phyloP scores from a whole-genome alignment of 257 asterid genomes.

The Solanum paucissectum region DNA sequence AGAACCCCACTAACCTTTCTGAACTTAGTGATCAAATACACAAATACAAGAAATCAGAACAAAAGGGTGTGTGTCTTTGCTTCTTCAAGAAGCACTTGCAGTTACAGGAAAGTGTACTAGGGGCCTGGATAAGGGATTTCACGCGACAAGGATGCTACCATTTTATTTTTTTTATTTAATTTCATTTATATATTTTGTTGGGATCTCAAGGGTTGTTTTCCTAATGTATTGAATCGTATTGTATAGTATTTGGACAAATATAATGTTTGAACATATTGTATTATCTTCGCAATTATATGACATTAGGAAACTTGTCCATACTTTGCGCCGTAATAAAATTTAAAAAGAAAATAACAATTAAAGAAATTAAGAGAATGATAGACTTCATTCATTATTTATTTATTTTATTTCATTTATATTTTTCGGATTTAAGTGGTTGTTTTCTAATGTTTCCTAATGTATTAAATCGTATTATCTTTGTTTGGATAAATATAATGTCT shows the following conservation, averaged over 20 bases:
- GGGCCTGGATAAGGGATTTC: not conserved
- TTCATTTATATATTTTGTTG: not conserved
- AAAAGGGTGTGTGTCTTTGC: not conserved
- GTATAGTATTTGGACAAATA: not conserved
- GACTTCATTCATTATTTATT: too few species aligned
- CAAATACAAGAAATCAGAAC: not conserved
- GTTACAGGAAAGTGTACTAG: not conserved
- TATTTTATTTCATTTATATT: too few species aligned
- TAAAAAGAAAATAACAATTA: too few species aligned
- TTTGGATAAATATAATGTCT: too few species aligned
- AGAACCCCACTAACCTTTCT: not conserved
- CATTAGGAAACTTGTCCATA: fast-evolving
- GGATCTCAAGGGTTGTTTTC: not conserved
- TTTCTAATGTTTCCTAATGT: too few species aligned
- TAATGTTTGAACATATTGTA: fast-evolving
- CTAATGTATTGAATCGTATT: not conserved
- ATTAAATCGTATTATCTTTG: too few species aligned
- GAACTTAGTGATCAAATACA: not conserved
- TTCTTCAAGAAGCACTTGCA: not conserved
- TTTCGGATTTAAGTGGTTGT: too few species aligned
- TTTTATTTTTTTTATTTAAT: too few species aligned
- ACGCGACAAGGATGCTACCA: not conserved
- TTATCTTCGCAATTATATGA: too few species aligned
- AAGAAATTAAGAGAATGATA: too few species aligned
- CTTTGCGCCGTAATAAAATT: too few species aligned